Evolutionary conservation across 2,329 filamentous ascomycete genomes (phyloP).

Genomic region (Neofusicoccum sp.): DNA sequence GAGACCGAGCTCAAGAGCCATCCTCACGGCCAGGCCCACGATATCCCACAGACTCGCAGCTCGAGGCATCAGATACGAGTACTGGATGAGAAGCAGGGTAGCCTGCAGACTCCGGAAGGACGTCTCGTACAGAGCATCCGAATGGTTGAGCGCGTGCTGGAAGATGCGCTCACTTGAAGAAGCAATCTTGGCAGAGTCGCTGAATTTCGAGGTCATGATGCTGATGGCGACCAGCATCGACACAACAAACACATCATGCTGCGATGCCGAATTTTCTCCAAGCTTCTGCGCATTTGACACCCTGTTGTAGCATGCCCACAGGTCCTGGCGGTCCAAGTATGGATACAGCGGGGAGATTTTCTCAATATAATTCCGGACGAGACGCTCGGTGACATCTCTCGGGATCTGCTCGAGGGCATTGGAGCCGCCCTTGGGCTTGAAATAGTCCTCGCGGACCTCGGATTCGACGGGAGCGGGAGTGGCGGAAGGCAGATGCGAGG

Average conservation of each 20-base stretch:
- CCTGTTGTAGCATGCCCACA: constrained; percentile 5
- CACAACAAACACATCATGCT: constrained; percentile 15
- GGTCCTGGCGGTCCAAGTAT: constrained; percentile 2
- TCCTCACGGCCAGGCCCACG: constrained; percentile 14
- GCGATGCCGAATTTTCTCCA: neutral
- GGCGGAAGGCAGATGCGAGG: constrained; percentile 11
- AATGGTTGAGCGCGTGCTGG: constrained; percentile 14
- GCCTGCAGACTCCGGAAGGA: constrained; percentile 12
- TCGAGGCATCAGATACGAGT: constrained; percentile 19
- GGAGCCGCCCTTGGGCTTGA: neutral
- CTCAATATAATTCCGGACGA: constrained; percentile 16
- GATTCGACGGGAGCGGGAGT: neutral
- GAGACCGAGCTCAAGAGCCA: constrained; percentile 17
- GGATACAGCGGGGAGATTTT: constrained; percentile 17
- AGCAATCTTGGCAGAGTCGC: constrained; percentile 16
- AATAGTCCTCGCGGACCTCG: constrained; percentile 8
- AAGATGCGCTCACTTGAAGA: constrained; percentile 15
- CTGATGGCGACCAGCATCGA: constrained; percentile 21
- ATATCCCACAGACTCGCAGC: constrained; percentile 18
- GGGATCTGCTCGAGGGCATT: constrained; percentile 20
- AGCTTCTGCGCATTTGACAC: neutral
- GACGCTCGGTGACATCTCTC: constrained; percentile 6
- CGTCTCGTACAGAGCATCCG: constrained; percentile 4
- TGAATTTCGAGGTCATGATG: constrained; percentile 21
- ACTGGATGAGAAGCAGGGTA: constrained; percentile 11